Evolutionary conservation across 2,329 filamentous ascomycete species (phyloP), one percentile per base, ranked within the genome.

Genomic region (Colletotrichum ledebouriae): DNA sequence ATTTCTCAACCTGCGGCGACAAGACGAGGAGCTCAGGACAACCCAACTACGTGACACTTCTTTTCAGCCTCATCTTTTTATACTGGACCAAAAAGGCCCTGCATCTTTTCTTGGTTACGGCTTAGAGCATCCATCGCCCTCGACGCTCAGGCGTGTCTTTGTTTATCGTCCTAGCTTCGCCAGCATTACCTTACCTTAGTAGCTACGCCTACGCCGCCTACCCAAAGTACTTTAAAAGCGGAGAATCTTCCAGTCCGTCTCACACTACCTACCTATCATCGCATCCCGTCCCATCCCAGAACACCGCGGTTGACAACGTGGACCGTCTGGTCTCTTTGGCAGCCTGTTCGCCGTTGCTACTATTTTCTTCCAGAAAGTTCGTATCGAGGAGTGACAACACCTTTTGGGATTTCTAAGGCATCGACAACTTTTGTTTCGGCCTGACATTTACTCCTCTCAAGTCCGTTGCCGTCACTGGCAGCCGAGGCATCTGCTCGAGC

Each of bases 211-310:
- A 37, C 46, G n/a, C 15, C 57, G 39, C 12, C 49, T 42, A 29
- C 42, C 22, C 41, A 34, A 25, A 56, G 49, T 52, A 63, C 59
- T 60, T 9, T 65, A 29, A 55, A 68, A 65, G 66, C 61, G 49
- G 55, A 50, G 66, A 60, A 68, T 37, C 65, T 68, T 65, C 60
- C 55, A 59, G 59, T 50, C 39, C 52, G 29, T 52, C 63, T 39
- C 42, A 17, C 6, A 29, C 29, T 7, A 17, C 17, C 17, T 17
- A 17, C 17, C 17, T 17, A 29, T 29, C 29, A 7, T 29, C 29
- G 46, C 47, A 25, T 39, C 37, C 39, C 20, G 15, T 11, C 41
- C 7, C 63, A 29, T 29, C 6, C 37, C 37, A 39, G 37, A 39
- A 39, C 37, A 39, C 37, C 37, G 13, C 13, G 37, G 11, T 39